Conservation (phyloP, 768 basidiomycete genomes). For the Lenzites betulinus region DNA sequence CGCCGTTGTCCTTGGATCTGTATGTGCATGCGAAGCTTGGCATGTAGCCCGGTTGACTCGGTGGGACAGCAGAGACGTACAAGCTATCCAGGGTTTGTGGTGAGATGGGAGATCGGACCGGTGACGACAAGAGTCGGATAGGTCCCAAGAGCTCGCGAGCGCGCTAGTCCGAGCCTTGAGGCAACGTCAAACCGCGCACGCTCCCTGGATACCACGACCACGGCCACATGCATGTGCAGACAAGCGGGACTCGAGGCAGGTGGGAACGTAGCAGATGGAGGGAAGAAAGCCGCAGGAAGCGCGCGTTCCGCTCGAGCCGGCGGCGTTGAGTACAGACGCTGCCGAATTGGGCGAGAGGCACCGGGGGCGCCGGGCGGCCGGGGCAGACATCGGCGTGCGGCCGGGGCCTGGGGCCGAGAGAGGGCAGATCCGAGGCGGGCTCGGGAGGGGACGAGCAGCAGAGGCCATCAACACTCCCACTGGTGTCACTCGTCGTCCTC, state of each 20-base stretch:
- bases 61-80: neutral
- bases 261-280: neutral
- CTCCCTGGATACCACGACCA: no score
- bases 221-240: neutral
- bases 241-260: neutral
- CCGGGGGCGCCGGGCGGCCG: neutral
- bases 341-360: neutral
- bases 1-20: slow-evolving; percentile 9
- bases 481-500: slow-evolving; percentile 17
- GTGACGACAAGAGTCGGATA: neutral
- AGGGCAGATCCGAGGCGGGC: slow-evolving; percentile 6
- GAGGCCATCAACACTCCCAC: slow-evolving; percentile 21
- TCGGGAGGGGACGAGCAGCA: neutral
- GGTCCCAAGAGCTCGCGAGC: neutral
- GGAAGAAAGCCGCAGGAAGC: neutral
- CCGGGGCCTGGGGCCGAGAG: slow-evolving; percentile 14
- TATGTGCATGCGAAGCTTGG: neutral
- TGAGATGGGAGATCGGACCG: neutral
- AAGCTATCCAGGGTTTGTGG: neutral
- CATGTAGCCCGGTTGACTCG: neutral
- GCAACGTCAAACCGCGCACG: no score
- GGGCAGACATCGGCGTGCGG: neutral
- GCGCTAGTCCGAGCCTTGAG: no score
- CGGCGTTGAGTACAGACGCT: neutral
- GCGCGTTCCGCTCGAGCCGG: neutral